Conservation (phyloP, 78 protist genomes). For the Dictyostelium capitatum region DNA sequence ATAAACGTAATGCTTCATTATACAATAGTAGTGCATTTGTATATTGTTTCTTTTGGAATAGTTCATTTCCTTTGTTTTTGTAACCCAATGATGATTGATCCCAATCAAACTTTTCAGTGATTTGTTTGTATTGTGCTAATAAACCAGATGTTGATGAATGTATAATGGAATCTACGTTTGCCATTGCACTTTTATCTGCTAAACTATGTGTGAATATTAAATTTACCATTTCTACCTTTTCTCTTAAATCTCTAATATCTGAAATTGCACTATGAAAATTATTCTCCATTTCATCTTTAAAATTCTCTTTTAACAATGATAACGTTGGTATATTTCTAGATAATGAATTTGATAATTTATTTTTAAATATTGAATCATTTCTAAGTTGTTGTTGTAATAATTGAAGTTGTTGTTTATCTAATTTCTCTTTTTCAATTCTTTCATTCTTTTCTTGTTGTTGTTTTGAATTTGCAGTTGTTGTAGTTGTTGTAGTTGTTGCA, state of each 20-base stretch:
- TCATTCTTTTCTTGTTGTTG: not conserved
- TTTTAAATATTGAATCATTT: conserved; percentile 11
- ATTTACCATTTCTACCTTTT: not conserved
- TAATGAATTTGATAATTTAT: conserved; percentile 9
- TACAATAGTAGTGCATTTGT: conserved; percentile 48
- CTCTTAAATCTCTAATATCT: not conserved
- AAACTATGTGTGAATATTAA: not conserved
- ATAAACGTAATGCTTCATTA: conserved; percentile 49
- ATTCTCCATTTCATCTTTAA: not conserved
- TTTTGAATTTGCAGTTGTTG: not conserved
- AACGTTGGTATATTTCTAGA: conserved; percentile 31
- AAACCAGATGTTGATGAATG: not conserved
- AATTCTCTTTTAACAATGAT: conserved; percentile 1
- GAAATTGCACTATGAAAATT: conserved; percentile 10
- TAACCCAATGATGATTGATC: conserved; percentile 28
- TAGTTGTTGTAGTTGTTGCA: not conserved
- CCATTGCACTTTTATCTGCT: not conserved
- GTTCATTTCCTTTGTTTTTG: conserved; percentile 56
- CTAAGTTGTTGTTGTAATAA: not conserved
- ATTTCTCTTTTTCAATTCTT: too few relatives aligned
- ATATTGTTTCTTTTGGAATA: conserved; percentile 70
- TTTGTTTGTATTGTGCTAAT: not conserved
- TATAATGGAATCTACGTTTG: not conserved
- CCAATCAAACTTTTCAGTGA: not conserved
- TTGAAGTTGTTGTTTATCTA: not conserved